A percentile compares a stretch with the other conserved stretches of the same genome.
Evolutionary conservation across 2,329 filamentous ascomycete genomes (phyloP).

Genomic region (Ambrosiella cleistominuta): DNA sequence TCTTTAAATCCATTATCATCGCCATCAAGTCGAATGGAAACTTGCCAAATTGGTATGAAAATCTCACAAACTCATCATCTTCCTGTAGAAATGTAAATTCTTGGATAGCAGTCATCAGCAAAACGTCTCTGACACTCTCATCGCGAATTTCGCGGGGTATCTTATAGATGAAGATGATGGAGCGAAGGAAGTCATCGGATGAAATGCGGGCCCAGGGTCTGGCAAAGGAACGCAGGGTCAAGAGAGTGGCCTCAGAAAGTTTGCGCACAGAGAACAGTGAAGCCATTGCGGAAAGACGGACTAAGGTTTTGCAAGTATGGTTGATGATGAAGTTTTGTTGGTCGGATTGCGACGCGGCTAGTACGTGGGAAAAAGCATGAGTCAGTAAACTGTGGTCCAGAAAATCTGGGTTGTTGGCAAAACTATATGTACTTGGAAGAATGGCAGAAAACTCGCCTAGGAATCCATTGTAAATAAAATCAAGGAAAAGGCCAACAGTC

Average conservation of each 20-base stretch:
- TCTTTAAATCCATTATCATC: background rate
- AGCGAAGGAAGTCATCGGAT: background rate
- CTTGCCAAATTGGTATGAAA: background rate
- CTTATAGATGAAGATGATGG: background rate
- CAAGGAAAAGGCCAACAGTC: background rate
- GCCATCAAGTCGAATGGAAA: background rate
- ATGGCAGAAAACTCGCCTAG: background rate
- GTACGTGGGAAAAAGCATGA: background rate
- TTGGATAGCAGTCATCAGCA: background rate
- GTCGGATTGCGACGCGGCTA: background rate
- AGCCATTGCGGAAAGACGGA: background rate
- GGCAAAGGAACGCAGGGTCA: background rate
- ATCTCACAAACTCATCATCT: background rate
- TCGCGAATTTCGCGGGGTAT: background rate
- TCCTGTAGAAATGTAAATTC: background rate
- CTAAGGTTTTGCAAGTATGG: background rate
- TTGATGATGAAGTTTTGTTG: no score
- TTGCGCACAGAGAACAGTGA: background rate
- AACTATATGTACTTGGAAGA: background rate
- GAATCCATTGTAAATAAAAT: background rate
- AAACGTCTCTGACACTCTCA: background rate
- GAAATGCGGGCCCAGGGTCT: background rate
- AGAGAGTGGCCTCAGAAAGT: background rate
- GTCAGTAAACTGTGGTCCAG: background rate
- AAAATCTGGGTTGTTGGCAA: background rate